phyloP scores from a whole-genome alignment of 345 rosid species.

The Citrus australasica region DNA sequence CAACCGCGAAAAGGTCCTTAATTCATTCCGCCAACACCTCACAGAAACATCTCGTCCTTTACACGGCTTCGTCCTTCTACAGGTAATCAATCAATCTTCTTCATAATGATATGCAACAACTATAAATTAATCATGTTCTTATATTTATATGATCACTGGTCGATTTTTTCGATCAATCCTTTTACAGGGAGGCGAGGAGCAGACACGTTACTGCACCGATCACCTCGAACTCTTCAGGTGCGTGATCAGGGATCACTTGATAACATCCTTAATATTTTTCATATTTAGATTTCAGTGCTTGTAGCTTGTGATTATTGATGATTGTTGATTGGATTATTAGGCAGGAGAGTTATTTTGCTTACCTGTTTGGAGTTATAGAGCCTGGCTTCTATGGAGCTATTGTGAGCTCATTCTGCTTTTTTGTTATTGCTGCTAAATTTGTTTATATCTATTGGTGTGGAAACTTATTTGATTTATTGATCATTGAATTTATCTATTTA shows the following conservation, averaged over 20 bases:
- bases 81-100: slow-evolving; percentile 32
- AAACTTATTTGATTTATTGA: neutral
- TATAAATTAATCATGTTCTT: neutral
- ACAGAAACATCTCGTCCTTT: slow-evolving; percentile 43
- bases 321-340: slow-evolving; percentile 30
- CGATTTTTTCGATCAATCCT: neutral
- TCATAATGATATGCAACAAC: neutral
- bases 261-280: neutral
- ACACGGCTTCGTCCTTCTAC: slow-evolving; percentile 72
- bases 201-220: slow-evolving; percentile 84
- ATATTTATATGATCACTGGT: neutral
- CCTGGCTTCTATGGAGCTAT: slow-evolving; percentile 86
- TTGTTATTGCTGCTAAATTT: too few species aligned
- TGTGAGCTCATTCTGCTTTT: slow-evolving; percentile 45
- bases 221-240: slow-evolving; percentile 90
- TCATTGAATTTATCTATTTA: slow-evolving; percentile 2
- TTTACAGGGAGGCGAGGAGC: slow-evolving; percentile 81
- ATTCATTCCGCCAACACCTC: slow-evolving; percentile 51
- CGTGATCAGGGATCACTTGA: neutral
- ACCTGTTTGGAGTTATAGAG: slow-evolving; percentile 86
- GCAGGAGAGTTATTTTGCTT: slow-evolving; percentile 91
- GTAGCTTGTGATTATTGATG: neutral
- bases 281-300: neutral
- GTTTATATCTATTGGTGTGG: neutral
- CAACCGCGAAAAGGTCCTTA: slow-evolving; percentile 68